Evolutionary conservation across 345 rosid genomes (phyloP), one percentile per base, ranked within the genome.

Genomic region (Pugionium cornutum): DNA sequence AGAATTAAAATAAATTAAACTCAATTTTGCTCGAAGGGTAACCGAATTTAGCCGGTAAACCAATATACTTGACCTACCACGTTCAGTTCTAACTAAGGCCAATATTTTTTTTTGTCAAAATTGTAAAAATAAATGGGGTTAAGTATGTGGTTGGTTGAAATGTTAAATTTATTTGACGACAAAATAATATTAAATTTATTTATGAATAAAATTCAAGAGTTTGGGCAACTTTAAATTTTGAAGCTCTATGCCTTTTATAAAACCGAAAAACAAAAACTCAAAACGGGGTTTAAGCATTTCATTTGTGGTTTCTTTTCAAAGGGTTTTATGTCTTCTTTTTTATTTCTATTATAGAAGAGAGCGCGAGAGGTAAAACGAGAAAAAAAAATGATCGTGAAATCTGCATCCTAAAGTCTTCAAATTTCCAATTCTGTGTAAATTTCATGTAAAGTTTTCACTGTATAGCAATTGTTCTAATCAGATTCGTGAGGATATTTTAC

Each of bases 261-360:
- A 18, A 18, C 18, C 18, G 18, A 18, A 18, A 18, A 18, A 18
- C 18, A 18, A 18, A 18, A 18, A 18, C 18, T 18, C 18, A 80
- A 73, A 51, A 11, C 37, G 81, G 78, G 95, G 94, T 83, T 89
- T 87, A 76, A 79, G 88, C 72, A 6, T 66, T 53, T 49, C 52
- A 55, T 53, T 50, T 59, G 73, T 77, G 77, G 75, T 67, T 77
- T 77, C 47, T 74, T 73, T 39, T 43, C 64, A 67, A 45, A 59
- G 83, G 83, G 77, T 78, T 83, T 81, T 66, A 71, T 76, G 64
- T 58, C 61, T 70, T 48, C 67, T 52, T 65, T 48, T n/a, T 49
- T 32, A 30, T 44, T 74, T 72, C 72, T 55, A 54, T 66, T 70
- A 58, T 53, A 49, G 58, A 10, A 41, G 52, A 79, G 67, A 58